phyloP scores from a whole-genome alignment of 257 asterid species.

The Przewalskia tangutica region DNA sequence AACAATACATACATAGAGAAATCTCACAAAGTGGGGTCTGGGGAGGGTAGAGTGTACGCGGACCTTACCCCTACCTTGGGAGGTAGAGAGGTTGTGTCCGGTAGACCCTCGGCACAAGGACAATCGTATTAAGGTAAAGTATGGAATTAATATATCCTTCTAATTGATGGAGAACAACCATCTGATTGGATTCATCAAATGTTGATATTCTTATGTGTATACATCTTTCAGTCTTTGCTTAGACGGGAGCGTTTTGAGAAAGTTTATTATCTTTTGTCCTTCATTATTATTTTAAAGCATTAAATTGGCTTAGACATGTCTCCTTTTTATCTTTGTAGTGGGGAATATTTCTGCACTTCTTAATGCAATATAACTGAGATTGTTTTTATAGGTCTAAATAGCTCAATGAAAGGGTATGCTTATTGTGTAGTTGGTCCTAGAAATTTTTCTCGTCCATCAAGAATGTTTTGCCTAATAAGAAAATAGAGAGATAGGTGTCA shows the following conservation, averaged over 20 bases:
- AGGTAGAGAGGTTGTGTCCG: too few relatives aligned
- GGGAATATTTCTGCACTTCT: not conserved
- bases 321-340: not conserved
- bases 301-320: not conserved
- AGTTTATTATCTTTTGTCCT: not conserved
- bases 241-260: not conserved
- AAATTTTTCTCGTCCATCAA: not conserved
- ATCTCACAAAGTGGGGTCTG: too few relatives aligned
- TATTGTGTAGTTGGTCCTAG: not conserved
- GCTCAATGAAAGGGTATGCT: not conserved
- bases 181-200: not conserved
- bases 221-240: not conserved
- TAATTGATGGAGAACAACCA: not conserved
- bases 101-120: too few relatives aligned
- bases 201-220: not conserved
- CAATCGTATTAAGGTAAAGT: not conserved
- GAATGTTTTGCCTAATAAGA: not conserved
- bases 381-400: not conserved
- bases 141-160: not conserved
- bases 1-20: too few relatives aligned
- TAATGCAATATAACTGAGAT: not conserved
- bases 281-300: not conserved
- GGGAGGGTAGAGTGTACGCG: too few relatives aligned
- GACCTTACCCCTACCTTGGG: too few relatives aligned
- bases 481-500: not conserved